These are phyloP conservation scores for Pythium coloratum DNA, from an alignment of 352 stramenopile species.

Conservation along the genomic window DNA sequence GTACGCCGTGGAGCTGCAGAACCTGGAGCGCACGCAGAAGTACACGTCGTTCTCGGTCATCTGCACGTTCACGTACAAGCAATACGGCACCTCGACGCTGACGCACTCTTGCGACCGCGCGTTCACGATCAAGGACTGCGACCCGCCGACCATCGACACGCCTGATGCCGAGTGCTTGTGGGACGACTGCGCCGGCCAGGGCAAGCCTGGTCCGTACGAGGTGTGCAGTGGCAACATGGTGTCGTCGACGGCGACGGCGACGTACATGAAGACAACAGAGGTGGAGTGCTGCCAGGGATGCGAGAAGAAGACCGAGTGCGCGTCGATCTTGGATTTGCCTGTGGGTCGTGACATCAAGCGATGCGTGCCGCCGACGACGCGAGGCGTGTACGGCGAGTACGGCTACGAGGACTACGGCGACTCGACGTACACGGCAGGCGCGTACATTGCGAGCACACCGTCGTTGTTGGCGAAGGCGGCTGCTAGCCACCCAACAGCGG, in stretches of 20 bases:
- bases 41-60: slow-evolving; percentile 43
- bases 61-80: slow-evolving; percentile 59
- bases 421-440: slow-evolving; percentile 1
- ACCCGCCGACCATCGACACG: slow-evolving; percentile 44
- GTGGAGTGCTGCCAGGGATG: slow-evolving; percentile 59
- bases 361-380: slow-evolving; percentile 35
- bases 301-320: slow-evolving; percentile 33
- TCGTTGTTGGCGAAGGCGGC: slow-evolving; percentile 30
- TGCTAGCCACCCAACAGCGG: slow-evolving; percentile 29
- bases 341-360: slow-evolving; percentile 42
- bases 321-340: slow-evolving; percentile 44
- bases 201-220: slow-evolving; percentile 41
- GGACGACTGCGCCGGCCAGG: slow-evolving; percentile 34
- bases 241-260: slow-evolving; percentile 12
- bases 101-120: slow-evolving; percentile 32
- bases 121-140: slow-evolving; percentile 65
- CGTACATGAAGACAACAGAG: slow-evolving; percentile 31
- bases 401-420: neutral
- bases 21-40: slow-evolving; percentile 35
- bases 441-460: slow-evolving; percentile 16
- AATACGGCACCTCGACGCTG: slow-evolving; percentile 20
- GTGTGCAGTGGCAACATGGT: slow-evolving; percentile 51
- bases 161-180: slow-evolving; percentile 37
- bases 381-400: neutral
- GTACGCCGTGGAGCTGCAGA: slow-evolving; percentile 57